These are phyloP conservation scores for Mucor mucedo DNA, from an alignment of 371 early-diverging fungal species.

Conservation along the genomic window DNA sequence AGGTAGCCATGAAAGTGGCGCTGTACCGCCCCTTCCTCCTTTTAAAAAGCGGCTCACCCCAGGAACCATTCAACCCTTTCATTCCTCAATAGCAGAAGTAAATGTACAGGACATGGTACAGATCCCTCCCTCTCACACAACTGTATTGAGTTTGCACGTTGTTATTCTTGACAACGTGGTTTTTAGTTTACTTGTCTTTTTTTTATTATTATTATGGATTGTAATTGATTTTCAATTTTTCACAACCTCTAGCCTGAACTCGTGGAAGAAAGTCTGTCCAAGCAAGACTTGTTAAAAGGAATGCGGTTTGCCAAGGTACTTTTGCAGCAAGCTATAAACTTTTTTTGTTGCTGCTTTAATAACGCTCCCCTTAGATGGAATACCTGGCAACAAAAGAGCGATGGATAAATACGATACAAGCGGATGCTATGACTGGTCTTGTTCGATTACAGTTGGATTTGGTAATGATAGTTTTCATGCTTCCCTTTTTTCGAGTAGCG, in stretches of 20 bases:
- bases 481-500: neutral
- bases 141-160: too few species aligned
- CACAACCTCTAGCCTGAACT: too few species aligned
- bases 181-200: too few species aligned
- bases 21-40: neutral
- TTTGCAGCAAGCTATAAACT: too few species aligned
- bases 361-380: neutral
- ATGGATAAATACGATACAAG: neutral
- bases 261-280: neutral
- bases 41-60: constrained; percentile 5
- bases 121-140: too few species aligned
- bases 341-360: too few species aligned
- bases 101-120: neutral
- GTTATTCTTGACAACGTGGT: too few species aligned
- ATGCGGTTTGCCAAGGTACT: constrained; percentile 9
- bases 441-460: constrained; percentile 8
- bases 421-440: neutral
- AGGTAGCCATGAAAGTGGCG: neutral
- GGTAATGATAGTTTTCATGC: constrained; percentile 5
- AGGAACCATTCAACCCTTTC: neutral
- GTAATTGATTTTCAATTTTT: too few species aligned
- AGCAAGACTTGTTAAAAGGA: constrained; percentile 2
- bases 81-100: neutral
- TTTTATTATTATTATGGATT: neutral
- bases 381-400: neutral